Evolutionary conservation across 2,329 filamentous ascomycete species (phyloP), one percentile per base, ranked within the genome.

Genomic region (Aureobasidium musti): DNA sequence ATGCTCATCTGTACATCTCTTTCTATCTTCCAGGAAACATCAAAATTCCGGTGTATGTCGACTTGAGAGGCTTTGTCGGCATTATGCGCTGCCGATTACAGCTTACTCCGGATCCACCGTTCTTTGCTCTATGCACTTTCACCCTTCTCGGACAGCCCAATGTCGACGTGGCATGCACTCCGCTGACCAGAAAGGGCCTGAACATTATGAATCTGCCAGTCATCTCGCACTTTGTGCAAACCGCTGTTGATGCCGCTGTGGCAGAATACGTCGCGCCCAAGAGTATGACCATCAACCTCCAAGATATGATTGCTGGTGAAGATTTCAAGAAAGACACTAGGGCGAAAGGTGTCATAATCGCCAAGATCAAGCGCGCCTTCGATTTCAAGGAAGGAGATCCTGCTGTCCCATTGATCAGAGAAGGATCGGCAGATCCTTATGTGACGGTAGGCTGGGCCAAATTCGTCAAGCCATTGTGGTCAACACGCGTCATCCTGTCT

Each of bases 261-360:
- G 87, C 89, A 0, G 86, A 91, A 73, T 92, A 91, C 69, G 90
- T 92, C 0, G 89, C 90, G 0, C 90, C 90, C 0, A 91, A 91
- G 78, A 90, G 87, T 65, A 77, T 91, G 63, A 91, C 89, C 0
- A 79, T 92, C 6, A 87, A 92, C 73, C 79, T 92, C 39, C 90
- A 91, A 74, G 88, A 91, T 68, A 91, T 91, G 87, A 82, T 92
- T 14, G 83, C 90, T 8, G 90, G 90, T 4, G 89, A 91, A 67
- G 89, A 92, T 71, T 91, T 89, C 79, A 92, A 91, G 76, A 91
- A 91, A 73, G 89, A 92, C 69, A 91, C 89, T 0, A 77, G 78
- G 35, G 82, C 86, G 2, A 82, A 85, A 37, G 89, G 90, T 21
- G 82, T 91, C 1, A 74, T 92, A 1, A 82, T 89, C 69, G 82